These are phyloP conservation scores for Phlyctochytrium bullatum DNA, from an alignment of 192 early-diverging fungal genomes.

Conservation along the genomic window DNA sequence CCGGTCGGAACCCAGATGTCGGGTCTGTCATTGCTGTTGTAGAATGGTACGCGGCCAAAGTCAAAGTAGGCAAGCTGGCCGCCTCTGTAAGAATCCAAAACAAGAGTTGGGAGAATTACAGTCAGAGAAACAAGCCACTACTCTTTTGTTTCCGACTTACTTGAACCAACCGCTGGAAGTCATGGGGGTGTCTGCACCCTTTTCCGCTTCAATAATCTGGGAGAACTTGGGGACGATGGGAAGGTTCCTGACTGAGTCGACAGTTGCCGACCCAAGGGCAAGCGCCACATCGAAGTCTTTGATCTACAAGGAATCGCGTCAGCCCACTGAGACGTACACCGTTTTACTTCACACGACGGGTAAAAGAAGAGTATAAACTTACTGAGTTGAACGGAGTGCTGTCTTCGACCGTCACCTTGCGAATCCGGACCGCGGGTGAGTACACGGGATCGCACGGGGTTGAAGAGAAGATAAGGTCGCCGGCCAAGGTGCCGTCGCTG, in stretches of 20 bases:
- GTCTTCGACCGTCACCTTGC: background rate
- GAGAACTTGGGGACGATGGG: background rate
- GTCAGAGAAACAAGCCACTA: too few relatives aligned
- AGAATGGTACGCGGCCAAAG: background rate
- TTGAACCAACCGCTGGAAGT: slow-evolving; percentile 1
- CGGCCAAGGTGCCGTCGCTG: background rate
- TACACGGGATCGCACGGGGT: slow-evolving; percentile 1
- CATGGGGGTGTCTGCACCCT: background rate
- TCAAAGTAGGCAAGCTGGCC: background rate
- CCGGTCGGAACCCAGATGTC: background rate
- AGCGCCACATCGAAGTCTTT: background rate
- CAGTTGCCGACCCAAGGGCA: background rate
- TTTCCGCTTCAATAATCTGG: background rate
- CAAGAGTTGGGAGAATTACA: too few relatives aligned
- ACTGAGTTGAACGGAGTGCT: background rate
- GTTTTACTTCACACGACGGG: background rate
- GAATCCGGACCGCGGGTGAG: background rate
- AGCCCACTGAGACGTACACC: background rate
- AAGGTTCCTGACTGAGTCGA: background rate
- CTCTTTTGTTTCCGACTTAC: too few relatives aligned
- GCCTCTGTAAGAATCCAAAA: slow-evolving; percentile 1
- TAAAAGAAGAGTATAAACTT: background rate
- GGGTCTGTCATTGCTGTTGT: background rate
- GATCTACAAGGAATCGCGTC: background rate
- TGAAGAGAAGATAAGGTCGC: background rate